phyloP scores from a whole-genome alignment of 2,329 filamentous ascomycete genomes.

The Aurifilum marmelostoma region DNA sequence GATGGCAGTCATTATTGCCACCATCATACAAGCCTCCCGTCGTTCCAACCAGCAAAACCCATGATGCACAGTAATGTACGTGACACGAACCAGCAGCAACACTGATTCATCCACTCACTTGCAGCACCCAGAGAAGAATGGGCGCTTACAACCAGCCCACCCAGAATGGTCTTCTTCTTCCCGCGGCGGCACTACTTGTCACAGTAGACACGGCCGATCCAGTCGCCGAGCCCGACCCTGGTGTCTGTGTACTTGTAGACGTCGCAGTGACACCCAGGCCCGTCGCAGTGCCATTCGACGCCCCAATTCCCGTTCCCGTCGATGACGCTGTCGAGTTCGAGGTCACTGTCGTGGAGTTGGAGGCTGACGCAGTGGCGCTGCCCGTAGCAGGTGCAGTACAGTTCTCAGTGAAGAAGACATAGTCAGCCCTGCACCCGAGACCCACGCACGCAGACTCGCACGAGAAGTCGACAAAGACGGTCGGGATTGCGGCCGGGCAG shows the following conservation, averaged over 20 bases:
- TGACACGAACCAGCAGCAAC: not conserved
- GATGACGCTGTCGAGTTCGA: conserved; percentile 14
- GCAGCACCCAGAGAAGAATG: not conserved
- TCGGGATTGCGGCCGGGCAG: conserved; percentile 29
- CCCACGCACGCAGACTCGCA: conserved; percentile 29
- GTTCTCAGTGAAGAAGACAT: conserved; percentile 27
- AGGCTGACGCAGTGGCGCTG: not conserved
- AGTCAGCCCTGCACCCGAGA: conserved; percentile 28
- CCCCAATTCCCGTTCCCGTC: conserved; percentile 2
- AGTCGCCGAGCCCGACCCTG: conserved; percentile 7
- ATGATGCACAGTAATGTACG: not conserved
- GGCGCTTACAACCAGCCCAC: conserved; percentile 6
- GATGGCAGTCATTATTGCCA: not conserved
- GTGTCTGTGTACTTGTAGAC: conserved; percentile 4
- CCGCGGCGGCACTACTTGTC: conserved; percentile 19
- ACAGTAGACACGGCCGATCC: conserved; percentile 15
- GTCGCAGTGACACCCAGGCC: not conserved
- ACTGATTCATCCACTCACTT: not conserved
- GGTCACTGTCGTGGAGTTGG: not conserved
- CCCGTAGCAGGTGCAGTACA: conserved; percentile 16
- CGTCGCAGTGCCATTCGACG: not conserved
- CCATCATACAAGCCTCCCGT: not conserved
- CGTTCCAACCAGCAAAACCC: not conserved
- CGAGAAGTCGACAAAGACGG: conserved; percentile 26
- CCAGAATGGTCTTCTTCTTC: conserved; percentile 24